Base-by-base conservation (phyloP, 805 yeast genomes). In the Kuraishia molischiana region DNA sequence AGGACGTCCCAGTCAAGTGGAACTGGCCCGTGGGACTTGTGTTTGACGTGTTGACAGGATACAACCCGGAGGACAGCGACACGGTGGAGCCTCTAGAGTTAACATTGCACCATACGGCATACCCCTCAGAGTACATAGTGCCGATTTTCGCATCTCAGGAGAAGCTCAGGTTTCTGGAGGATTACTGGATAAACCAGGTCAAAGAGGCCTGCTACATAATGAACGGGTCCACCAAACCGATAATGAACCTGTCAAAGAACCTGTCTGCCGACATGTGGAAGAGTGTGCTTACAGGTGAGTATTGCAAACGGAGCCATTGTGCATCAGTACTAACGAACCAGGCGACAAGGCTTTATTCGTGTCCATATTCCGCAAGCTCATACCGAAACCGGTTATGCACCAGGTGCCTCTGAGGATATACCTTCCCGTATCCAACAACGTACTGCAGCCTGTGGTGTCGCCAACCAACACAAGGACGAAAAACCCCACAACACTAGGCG, bases 171-270 rank as follows among this genome's bases (percentile, higher is more conserved):
- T 51, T 65, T 10, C 45, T 75, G 41, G 66, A 58, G 33, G 71
- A 67, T 36, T 67, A 73, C 36, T 79, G 92, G 79, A 61, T 78
- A 42, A 87, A 90, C 52, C 86, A 77, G 41, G 59, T 86, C 52
- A 90, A 92, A 50, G 97, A 90, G 51, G 72, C 86, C 4, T 77
- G 86, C 49, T 85, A 69, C 49, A 74, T 86, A 0, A 54, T 83
- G 28, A 76, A 79, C 45, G 95, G 95, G 0, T 71, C 75, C n/a
- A 69, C 95, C 4, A 85, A 82, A 43, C 69, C 77, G 2, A 73
- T 90, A n/a, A 82, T 90, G 95, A 67, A 67, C 19, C 59, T 90
- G 38, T 73, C 92, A 4, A 77, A 74, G 42, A 66, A 64, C 1
- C 79, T 80, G 37, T 70, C 90, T 0, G 56, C 62, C 19, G 50